These are phyloP conservation scores for Kwoniella sp. DNA, from an alignment of 768 basidiomycete genomes.

Conservation along the genomic window DNA sequence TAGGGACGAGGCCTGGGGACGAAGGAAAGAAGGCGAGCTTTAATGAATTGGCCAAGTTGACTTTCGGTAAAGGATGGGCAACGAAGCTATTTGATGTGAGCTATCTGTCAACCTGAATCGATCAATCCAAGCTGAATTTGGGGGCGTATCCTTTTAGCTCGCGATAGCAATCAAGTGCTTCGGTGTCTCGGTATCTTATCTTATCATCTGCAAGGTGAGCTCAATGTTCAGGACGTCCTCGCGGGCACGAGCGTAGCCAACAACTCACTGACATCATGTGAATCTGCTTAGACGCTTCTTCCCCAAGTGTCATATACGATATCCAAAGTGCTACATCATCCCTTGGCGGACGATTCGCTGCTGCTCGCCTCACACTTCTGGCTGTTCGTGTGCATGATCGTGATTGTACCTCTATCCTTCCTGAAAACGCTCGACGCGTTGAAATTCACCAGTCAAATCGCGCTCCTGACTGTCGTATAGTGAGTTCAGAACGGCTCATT, in stretches of 20 bases:
- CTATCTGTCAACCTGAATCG: not conserved
- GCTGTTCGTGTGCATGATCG: constrained; percentile 74
- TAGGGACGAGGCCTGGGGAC: constrained; percentile 54
- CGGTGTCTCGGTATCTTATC: constrained; percentile 87
- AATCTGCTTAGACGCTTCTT: constrained; percentile 71
- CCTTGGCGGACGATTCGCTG: constrained; percentile 56
- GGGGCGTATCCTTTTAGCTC: constrained; percentile 41
- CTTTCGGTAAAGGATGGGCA: constrained; percentile 69
- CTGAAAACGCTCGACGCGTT: constrained; percentile 80
- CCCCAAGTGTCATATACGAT: constrained; percentile 84
- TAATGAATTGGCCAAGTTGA: constrained; percentile 63
- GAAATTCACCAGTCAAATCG: constrained; percentile 86
- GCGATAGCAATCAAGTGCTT: constrained; percentile 97
- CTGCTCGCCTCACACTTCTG: constrained; percentile 68
- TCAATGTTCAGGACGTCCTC: not conserved
- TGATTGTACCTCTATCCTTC: constrained; percentile 75
- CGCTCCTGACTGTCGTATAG: constrained; percentile 84
- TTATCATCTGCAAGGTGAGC: constrained; percentile 55
- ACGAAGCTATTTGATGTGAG: constrained; percentile 66
- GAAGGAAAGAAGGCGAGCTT: constrained; percentile 52
- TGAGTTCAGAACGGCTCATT: too few species aligned
- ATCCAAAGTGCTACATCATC: constrained; percentile 75
- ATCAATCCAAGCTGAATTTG: constrained; percentile 5
- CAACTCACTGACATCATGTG: not conserved
- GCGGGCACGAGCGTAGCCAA: too few species aligned